phyloP scores from a whole-genome alignment of 768 basidiomycete species.

The Hygrocybe punicea region DNA sequence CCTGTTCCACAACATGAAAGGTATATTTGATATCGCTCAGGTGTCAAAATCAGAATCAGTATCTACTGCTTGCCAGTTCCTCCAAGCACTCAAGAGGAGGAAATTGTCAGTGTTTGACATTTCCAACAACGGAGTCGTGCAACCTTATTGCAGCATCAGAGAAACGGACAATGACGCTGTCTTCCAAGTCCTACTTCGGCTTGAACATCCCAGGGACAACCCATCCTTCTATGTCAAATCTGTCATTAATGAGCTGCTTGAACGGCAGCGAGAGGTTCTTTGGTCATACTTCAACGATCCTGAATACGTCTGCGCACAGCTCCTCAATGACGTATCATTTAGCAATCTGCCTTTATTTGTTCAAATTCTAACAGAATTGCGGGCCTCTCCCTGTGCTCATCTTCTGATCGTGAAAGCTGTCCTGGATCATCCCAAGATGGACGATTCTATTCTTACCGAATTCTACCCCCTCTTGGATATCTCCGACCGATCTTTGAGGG shows the following conservation, averaged over 20 bases:
- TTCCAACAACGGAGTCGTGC: conserved; percentile 10
- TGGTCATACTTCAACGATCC: conserved; percentile 13
- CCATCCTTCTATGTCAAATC: conserved; percentile 8
- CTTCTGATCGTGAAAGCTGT: conserved; percentile 8
- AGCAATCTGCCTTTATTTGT: not conserved
- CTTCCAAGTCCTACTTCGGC: conserved; percentile 13
- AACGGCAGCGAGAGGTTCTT: conserved; percentile 9
- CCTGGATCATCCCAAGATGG: not conserved
- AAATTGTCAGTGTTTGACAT: conserved; percentile 12
- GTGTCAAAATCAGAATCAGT: conserved; percentile 10
- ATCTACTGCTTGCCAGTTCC: conserved; percentile 8
- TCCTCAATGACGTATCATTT: not conserved
- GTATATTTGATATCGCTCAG: conserved; percentile 16
- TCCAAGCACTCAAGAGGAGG: conserved; percentile 13
- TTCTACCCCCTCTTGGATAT: conserved; percentile 17
- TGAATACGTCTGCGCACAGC: conserved; percentile 5
- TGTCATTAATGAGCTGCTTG: conserved; percentile 2
- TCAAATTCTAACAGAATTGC: not conserved
- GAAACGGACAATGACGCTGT: conserved; percentile 15
- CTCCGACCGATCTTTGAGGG: conserved; percentile 11
- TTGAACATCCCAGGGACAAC: conserved; percentile 13
- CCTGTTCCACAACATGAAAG: conserved; percentile 12
- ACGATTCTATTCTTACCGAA: not conserved
- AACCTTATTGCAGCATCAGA: conserved; percentile 16
- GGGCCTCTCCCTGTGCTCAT: conserved; percentile 9